Base-by-base conservation (phyloP, 495 filamentous ascomycete species). In the Xanthoparmelia taractica region DNA sequence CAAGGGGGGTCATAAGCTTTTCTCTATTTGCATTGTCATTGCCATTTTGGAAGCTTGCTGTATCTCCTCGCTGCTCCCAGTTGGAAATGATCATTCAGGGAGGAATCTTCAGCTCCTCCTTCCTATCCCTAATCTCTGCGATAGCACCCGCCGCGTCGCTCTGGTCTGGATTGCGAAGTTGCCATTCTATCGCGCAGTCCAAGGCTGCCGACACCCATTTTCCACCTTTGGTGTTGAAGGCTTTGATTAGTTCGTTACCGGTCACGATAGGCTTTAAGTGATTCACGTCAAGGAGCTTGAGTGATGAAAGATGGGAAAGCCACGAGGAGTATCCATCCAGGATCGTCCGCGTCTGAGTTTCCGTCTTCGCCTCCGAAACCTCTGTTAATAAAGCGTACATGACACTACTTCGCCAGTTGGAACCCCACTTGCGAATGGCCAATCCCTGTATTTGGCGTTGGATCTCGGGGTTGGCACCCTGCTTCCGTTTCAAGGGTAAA, bases 131-230 rank as follows among this genome's bases (percentile, higher is more conserved):
- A 23, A 94, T 79, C 68, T 86, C 84, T 65, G 89, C 83, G 63
- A 96, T 77, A 8, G 80, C 90, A 27, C 77, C 81, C 10, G 78
- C 71, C 23, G 85, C 79, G 59, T 88, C 84, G 8, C 76, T 78
- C 10, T 73, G 74, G 4, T 82, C 82, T 4, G 92, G 90, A 71
- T 97, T 83, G 37, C 87, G 77, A 34, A 97, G 77, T 76, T 97
- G 95, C 90, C 91, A 97, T 61, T 84, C 82, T 72, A 94, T 79
- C 36, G 85, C 84, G 20, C 87, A 74, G 11, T 89, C 84, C 52
- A 94, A 70, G 18, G 90, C 91, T 61, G 76, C 75, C 63, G 82
- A 81, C 80, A 91, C 84, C 93, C 93, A 97, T 18, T 78, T 84
- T 8, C 94, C 94, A 3, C 84, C 82, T 65, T 79, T 81, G 3